Conservation (phyloP, 768 basidiomycete species). For the Coprinopsis marcescibilis region DNA sequence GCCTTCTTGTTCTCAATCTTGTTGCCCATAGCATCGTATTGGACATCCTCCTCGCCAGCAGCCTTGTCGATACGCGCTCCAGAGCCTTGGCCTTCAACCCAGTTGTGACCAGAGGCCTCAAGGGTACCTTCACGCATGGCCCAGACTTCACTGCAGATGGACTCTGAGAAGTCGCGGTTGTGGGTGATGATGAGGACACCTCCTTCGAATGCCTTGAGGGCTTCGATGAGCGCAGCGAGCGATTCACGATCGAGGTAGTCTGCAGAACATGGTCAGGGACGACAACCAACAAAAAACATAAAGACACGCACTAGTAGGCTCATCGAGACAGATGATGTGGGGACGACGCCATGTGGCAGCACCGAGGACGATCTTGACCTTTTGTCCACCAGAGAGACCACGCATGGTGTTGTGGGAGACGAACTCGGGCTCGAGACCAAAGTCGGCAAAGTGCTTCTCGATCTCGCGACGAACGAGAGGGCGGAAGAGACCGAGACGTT, state of each 20-base stretch:
- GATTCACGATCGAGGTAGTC: slow-evolving; percentile 99
- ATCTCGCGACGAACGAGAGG: slow-evolving; percentile 98
- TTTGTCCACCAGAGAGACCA: slow-evolving; percentile 97
- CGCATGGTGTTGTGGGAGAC: slow-evolving; percentile 99
- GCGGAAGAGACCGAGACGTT: slow-evolving; percentile 89
- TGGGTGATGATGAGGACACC: slow-evolving; percentile 98
- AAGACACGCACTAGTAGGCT: slow-evolving; percentile 78
- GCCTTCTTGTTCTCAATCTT: slow-evolving; percentile 81
- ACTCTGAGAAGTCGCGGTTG: slow-evolving; percentile 99
- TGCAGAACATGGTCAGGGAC: slow-evolving; percentile 22
- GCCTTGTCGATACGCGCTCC: slow-evolving; percentile 94
- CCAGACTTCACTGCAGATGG: slow-evolving; percentile 97
- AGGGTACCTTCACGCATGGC: slow-evolving; percentile 97
- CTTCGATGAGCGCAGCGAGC: slow-evolving; percentile 96
- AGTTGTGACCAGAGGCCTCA: slow-evolving; percentile 97
- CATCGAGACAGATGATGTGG: slow-evolving; percentile 94
- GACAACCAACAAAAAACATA: background rate
- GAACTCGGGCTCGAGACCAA: slow-evolving; percentile 98
- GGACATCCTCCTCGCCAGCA: slow-evolving; percentile 83
- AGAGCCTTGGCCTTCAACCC: slow-evolving; percentile 98
- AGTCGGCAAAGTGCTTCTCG: slow-evolving; percentile 99
- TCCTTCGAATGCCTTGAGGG: slow-evolving; percentile 96
- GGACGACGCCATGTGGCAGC: slow-evolving; percentile 99
- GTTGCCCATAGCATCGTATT: slow-evolving; percentile 98
- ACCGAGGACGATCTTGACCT: slow-evolving; percentile 98